phyloP scores from a whole-genome alignment of 352 stramenopile species.

The Phytopythium montanum region DNA sequence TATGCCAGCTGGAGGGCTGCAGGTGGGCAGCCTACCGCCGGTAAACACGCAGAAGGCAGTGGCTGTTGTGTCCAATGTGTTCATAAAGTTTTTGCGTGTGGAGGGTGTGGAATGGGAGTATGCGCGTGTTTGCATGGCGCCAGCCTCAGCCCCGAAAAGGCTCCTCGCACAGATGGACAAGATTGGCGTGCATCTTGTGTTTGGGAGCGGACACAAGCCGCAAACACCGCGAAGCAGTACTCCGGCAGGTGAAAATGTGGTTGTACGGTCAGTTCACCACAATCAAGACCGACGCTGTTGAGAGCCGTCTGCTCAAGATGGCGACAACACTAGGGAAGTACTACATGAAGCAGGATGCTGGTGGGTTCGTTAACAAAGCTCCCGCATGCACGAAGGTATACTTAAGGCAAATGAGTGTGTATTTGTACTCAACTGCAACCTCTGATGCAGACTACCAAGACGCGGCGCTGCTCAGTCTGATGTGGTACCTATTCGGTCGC shows the following conservation, averaged over 20 bases:
- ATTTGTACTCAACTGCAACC: too few relatives aligned
- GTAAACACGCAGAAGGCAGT: not conserved
- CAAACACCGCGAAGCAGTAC: slow-evolving; percentile 8
- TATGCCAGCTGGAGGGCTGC: not conserved
- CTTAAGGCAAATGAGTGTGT: too few relatives aligned
- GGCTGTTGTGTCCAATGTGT: not conserved
- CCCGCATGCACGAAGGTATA: too few relatives aligned
- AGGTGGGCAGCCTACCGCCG: not conserved
- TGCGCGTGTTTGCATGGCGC: not conserved
- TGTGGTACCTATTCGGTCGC: slow-evolving; percentile 11
- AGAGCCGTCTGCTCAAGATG: too few relatives aligned
- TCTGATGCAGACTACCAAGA: too few relatives aligned
- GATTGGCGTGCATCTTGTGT: not conserved
- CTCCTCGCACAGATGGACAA: not conserved
- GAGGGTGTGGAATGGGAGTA: not conserved
- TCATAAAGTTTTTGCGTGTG: not conserved
- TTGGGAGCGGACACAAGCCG: not conserved
- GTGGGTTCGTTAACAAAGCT: too few relatives aligned
- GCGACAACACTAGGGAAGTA: too few relatives aligned
- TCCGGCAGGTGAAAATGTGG: slow-evolving; percentile 12
- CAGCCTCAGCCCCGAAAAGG: not conserved
- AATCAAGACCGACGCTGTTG: not conserved
- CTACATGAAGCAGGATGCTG: too few relatives aligned
- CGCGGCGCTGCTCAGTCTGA: too few relatives aligned
- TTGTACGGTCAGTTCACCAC: slow-evolving; percentile 7